phyloP scores from a whole-genome alignment of 2,329 filamentous ascomycete genomes.

The Coniella lustricola region DNA sequence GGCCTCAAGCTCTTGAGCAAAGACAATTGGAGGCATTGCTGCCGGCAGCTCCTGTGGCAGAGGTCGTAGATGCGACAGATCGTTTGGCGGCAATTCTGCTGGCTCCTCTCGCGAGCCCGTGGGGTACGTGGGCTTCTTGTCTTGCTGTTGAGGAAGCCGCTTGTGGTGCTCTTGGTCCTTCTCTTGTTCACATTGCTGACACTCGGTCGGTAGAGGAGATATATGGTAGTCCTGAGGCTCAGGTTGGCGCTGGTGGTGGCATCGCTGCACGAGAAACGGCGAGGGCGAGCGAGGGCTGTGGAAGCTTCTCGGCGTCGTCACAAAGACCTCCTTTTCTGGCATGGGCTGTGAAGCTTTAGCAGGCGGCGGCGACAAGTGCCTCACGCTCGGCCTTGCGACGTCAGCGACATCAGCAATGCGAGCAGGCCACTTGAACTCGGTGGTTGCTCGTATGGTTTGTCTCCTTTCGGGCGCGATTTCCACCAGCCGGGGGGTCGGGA shows the following conservation, averaged over 20 bases:
- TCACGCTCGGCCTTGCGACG: constrained; percentile 1
- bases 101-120: not conserved
- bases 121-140: not conserved
- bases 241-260: not conserved
- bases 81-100: constrained; percentile 5
- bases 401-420: constrained; percentile 1
- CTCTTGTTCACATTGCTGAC: not conserved
- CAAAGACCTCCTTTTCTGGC: constrained; percentile 1
- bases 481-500: constrained; percentile 2
- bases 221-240: not conserved
- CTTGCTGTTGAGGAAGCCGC: not conserved
- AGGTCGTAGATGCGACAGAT: not conserved
- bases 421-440: constrained; percentile 11
- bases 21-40: not conserved
- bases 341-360: not conserved
- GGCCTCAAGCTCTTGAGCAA: constrained; percentile 1
- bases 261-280: not conserved
- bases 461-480: constrained; percentile 1
- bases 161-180: not conserved
- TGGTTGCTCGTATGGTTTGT: constrained; percentile 1
- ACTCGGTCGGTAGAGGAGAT: not conserved
- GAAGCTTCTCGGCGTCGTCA: constrained; percentile 7
- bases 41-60: constrained; percentile 7
- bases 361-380: constrained; percentile 1
- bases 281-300: constrained; percentile 1